phyloP scores from a whole-genome alignment of 1,284 basidiomycete species.

The Anthracocystis setariae region DNA sequence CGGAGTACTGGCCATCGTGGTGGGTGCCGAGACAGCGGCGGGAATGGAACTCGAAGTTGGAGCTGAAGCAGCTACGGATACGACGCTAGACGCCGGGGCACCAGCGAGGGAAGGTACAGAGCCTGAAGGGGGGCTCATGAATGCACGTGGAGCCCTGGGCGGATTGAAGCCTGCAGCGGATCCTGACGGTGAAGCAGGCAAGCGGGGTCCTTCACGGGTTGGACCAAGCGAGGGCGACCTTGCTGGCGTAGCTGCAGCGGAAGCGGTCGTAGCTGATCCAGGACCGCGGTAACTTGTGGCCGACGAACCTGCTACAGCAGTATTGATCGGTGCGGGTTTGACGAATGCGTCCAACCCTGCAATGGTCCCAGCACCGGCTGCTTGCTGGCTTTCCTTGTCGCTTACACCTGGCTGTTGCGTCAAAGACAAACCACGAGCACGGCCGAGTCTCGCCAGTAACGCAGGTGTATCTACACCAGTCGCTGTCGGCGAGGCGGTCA shows the following conservation, averaged over 20 bases:
- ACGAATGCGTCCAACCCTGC: constrained; percentile 16
- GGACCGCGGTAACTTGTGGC: constrained; percentile 1
- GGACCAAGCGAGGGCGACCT: constrained; percentile 33
- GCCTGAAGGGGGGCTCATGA: constrained; percentile 30
- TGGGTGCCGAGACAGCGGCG: background rate
- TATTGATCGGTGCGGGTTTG: constrained; percentile 7
- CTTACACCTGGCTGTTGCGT: constrained; percentile 9
- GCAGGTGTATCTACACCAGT: constrained; percentile 22
- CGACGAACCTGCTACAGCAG: background rate
- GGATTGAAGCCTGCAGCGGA: constrained; percentile 31
- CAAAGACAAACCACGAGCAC: constrained; percentile 11
- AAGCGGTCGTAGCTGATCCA: background rate
- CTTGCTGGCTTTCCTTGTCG: constrained; percentile 12
- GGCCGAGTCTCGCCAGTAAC: constrained; percentile 24
- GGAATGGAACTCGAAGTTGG: background rate
- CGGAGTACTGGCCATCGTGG: constrained; percentile 18
- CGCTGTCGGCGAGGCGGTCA: constrained; percentile 11
- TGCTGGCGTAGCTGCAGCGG: constrained; percentile 5
- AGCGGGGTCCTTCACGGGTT: constrained; percentile 10
- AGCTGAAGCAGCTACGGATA: background rate
- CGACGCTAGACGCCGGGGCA: constrained; percentile 1
- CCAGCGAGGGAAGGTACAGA: constrained; percentile 9
- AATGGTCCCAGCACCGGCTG: background rate
- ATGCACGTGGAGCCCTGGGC: constrained; percentile 41
- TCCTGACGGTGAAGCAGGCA: constrained; percentile 32